phyloP scores from a whole-genome alignment of 2,329 filamentous ascomycete genomes.

The Claviceps capensis region DNA sequence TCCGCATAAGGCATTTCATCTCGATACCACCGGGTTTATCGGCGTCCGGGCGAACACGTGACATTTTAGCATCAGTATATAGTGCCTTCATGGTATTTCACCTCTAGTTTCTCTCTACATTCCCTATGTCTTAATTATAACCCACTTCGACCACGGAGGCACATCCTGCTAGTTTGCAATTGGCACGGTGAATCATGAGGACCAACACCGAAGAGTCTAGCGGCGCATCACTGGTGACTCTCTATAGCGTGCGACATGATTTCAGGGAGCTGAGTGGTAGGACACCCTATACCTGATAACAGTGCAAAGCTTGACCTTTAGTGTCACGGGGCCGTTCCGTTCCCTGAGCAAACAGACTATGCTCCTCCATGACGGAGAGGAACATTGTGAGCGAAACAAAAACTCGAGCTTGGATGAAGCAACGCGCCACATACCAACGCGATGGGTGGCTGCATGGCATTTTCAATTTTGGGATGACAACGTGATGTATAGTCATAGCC shows the following conservation, averaged over 20 bases:
- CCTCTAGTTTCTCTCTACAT: neutral
- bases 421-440: too few relatives aligned
- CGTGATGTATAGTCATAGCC: neutral
- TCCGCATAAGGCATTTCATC: slow-evolving; percentile 27
- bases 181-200: neutral
- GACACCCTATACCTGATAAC: too few relatives aligned
- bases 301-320: too few relatives aligned
- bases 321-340: too few relatives aligned
- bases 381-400: too few relatives aligned
- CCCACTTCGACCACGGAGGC: neutral
- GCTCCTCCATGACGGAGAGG: too few relatives aligned
- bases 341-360: too few relatives aligned
- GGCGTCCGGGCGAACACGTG: slow-evolving; percentile 14
- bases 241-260: neutral
- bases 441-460: too few relatives aligned
- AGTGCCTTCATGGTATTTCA: slow-evolving; percentile 5
- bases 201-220: neutral
- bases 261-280: neutral
- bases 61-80: slow-evolving; percentile 7
- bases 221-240: neutral
- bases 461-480: neutral
- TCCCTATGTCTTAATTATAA: slow-evolving; percentile 1
- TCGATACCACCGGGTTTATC: slow-evolving; percentile 28
- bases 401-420: too few relatives aligned
- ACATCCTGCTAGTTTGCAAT: neutral